Evolutionary conservation across 2,329 filamentous ascomycete species (phyloP), one percentile per base, ranked within the genome.

Genomic region (Ceratocystis eucalypticola): DNA sequence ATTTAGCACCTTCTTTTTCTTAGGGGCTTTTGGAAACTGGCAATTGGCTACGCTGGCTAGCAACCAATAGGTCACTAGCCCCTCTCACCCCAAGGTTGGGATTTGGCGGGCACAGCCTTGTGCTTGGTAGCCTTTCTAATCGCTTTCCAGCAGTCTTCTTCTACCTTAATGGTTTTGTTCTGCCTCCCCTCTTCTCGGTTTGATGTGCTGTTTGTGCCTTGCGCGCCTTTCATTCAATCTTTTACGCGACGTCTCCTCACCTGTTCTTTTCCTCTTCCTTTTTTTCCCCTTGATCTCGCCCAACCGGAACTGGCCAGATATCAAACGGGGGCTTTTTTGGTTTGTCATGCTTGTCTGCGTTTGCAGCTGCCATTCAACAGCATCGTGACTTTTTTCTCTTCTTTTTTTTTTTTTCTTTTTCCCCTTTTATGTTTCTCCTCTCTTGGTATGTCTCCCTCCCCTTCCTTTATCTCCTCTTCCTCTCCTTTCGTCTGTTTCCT

Each of bases 231-330:
- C 12, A 33, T 37, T 37, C 37, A 12, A 37, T 37, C 28, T 25
- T 65, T 45, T 20, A 65, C 64, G 64, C 64, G 64, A 65, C 64
- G 64, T 61, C 53, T 65, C 53, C 64, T 61, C 53, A 44, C 33
- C 37, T 12, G 25, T 12, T 15, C 5, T n/a, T 37, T n/a, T 25
- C 15, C 44, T 20, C 22, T 10, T 15, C 57, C 28, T 41, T n/a
- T 15, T 12, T 33, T n/a, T 12, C 17, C n/a, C n/a, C 30, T 22
- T 20, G 8, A 6, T 20, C 30, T 33, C 30, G n/a, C 15, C 30
- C 28, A 46, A 33, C 59, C 25, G 33, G 20, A 46, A 33, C 61
- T 46, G 61, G 44, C 61, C 46, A 63, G 53, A 59, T 59, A 59
- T 59, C 48, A 53, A 37, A 53, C 48, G 20, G 48, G 48, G 20